A percentile compares a stretch with the other conserved stretches of the same genome.
Evolutionary conservation across 352 stramenopile species (phyloP).

Genomic region (Saprolegnia diclina): DNA sequence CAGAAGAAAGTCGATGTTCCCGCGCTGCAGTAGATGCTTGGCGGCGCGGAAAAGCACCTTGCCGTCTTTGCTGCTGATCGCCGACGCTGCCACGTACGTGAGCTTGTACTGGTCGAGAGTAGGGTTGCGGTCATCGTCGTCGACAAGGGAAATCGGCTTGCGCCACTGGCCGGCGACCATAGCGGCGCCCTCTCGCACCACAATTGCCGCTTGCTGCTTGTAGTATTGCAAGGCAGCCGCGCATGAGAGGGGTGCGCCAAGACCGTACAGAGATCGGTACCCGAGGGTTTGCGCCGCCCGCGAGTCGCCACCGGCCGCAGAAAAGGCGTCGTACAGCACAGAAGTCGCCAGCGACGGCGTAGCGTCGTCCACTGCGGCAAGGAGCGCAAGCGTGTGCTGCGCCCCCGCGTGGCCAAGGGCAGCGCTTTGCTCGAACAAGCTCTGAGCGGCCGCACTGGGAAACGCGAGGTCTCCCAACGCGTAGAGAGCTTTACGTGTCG

Average conservation of each 20-base stretch:
- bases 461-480: slow-evolving; percentile 15
- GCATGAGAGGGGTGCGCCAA: slow-evolving; percentile 45
- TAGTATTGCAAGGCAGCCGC: slow-evolving; percentile 59
- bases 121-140: background rate
- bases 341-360: slow-evolving; percentile 27
- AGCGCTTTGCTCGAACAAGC: slow-evolving; percentile 45
- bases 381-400: slow-evolving; percentile 45
- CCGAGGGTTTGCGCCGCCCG: slow-evolving; percentile 60
- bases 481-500: slow-evolving; percentile 7
- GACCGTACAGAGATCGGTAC: slow-evolving; percentile 55
- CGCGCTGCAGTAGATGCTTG: slow-evolving; percentile 50
- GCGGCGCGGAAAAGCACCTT: slow-evolving; percentile 39
- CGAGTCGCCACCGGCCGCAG: slow-evolving; percentile 36
- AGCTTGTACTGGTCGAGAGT: slow-evolving; percentile 20
- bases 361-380: slow-evolving; percentile 28
- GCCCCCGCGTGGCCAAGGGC: slow-evolving; percentile 31
- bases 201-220: slow-evolving; percentile 47
- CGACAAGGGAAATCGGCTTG: background rate
- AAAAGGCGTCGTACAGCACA: slow-evolving; percentile 60
- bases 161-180: background rate
- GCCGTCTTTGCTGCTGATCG: slow-evolving; percentile 28
- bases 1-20: slow-evolving; percentile 27
- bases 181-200: background rate
- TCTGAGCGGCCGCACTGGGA: slow-evolving; percentile 5
- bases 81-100: slow-evolving; percentile 4